These are phyloP conservation scores for Turritis glabra DNA, from an alignment of 345 rosid species.

Conservation along the genomic window DNA sequence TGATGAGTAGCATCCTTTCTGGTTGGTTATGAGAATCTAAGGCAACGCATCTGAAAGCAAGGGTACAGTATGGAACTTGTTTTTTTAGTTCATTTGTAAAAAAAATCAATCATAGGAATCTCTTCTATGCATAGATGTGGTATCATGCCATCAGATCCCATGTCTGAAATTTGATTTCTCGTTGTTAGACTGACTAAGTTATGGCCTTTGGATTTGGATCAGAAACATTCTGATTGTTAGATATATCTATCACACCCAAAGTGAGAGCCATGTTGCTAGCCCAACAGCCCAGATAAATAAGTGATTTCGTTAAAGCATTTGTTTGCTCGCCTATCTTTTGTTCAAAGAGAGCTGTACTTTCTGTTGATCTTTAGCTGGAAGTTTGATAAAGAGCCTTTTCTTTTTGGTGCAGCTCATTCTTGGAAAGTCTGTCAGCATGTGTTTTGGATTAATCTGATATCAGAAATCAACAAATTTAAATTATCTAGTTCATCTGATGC, in stretches of 20 bases:
- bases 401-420: constrained; percentile 8
- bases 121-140: not conserved
- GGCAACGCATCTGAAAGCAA: not conserved
- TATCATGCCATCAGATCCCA: constrained; percentile 12
- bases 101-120: not conserved
- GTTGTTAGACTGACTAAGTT: not conserved
- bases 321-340: not conserved
- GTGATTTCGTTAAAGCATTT: not conserved
- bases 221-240: constrained; percentile 2
- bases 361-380: not conserved
- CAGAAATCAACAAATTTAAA: not conserved
- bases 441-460: not conserved
- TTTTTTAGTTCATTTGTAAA: not conserved
- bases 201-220: constrained; percentile 15
- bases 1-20: not conserved
- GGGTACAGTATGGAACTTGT: not conserved
- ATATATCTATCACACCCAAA: not conserved
- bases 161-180: not conserved
- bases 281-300: not conserved
- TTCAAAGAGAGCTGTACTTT: not conserved
- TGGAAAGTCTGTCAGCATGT: constrained; percentile 6
- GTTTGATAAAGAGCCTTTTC: not conserved
- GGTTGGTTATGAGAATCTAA: not conserved
- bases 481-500: not conserved
- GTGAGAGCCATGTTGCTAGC: not conserved